Evolutionary conservation across 2,329 filamentous ascomycete genomes (phyloP), one percentile per base, ranked within the genome.

Genomic region (Cytospora chrysosperma): DNA sequence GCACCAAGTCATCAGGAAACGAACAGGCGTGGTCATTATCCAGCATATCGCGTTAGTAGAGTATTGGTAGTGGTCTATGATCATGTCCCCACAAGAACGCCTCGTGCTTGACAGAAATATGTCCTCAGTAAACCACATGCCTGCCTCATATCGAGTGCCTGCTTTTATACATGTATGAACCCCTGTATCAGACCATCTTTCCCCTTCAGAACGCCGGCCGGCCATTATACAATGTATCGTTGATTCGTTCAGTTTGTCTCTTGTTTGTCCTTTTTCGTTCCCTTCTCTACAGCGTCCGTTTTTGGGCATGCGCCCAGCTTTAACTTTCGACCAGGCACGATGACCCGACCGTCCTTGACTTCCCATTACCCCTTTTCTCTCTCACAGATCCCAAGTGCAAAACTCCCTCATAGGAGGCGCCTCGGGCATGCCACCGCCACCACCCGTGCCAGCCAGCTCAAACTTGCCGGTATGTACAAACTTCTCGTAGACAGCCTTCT

Each of bases 401-500:
- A 88, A 94, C 71, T 94, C 92, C 66, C 86, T 82, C 75, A 88
- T 88, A 0, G 93, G 93, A 24, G 93, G 91, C 53, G 92, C 77
- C 69, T 89, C 82, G 0, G 93, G 93, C 78, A 97, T 89, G 7
- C 37, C 37, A 8, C 87, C 70, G 0, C 88, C 89, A 4, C 64
- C 61, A 17, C 64, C 64, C 3, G 49, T 24, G 51, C 53, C 54
- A 28, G 61, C 64, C 40, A 86, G 86, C 50, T 84, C 81, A 74
- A 96, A 97, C 34, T 74, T 75, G 0, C 91, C 91, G 24, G 84
- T 85, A 67, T 85, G 80, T 53, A 82, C 78, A 72, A 93, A 87
- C 43, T 81, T 82, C 2, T 86, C 81, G 66, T 65, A 60, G 10
- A 70, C 69, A 0, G 61, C 59, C 32, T 64, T 62, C 5, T 71